Evolutionary conservation across 2,329 filamentous ascomycete species (phyloP).

Genomic region (Cryphonectria nitschkei): DNA sequence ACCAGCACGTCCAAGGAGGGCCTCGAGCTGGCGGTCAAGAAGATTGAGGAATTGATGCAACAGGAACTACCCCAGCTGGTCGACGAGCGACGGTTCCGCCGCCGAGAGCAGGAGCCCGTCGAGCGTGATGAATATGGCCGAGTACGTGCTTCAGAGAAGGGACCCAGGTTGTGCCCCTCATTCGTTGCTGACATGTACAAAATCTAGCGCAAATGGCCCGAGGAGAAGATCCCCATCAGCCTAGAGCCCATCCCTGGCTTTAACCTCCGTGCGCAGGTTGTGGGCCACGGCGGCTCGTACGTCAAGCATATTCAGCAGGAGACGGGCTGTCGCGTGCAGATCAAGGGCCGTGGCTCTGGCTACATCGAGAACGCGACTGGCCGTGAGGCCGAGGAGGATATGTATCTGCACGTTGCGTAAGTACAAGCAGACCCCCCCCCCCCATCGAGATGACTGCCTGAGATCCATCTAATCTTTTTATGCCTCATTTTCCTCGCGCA

Average conservation of each 20-base stretch:
- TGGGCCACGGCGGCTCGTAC: slow-evolving; percentile 90
- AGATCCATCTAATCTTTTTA: slow-evolving; percentile 25
- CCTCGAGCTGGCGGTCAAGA: slow-evolving; percentile 83
- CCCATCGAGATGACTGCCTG: not conserved
- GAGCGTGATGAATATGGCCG: slow-evolving; percentile 34
- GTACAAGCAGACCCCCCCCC: slow-evolving; percentile 50
- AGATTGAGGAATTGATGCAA: slow-evolving; percentile 94
- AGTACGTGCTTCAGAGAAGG: slow-evolving; percentile 27
- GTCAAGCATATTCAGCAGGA: slow-evolving; percentile 98
- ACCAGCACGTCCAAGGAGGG: slow-evolving; percentile 91
- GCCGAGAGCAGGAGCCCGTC: slow-evolving; percentile 49
- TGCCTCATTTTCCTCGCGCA: slow-evolving; percentile 45
- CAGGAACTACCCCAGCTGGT: slow-evolving; percentile 94
- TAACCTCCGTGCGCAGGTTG: slow-evolving; percentile 93
- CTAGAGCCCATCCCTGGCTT: slow-evolving; percentile 93
- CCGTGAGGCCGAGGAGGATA: slow-evolving; percentile 88
- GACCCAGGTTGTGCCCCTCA: slow-evolving; percentile 31
- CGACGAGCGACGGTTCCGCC: slow-evolving; percentile 86
- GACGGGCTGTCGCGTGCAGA: slow-evolving; percentile 94
- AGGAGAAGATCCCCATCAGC: slow-evolving; percentile 89
- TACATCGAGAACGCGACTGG: slow-evolving; percentile 91
- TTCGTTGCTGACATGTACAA: slow-evolving; percentile 31
- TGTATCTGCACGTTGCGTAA: slow-evolving; percentile 91
- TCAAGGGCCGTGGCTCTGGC: slow-evolving; percentile 94
- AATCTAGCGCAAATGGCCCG: slow-evolving; percentile 88